Conservation (phyloP, 768 basidiomycete species). For the Fibroporia radiculosa region DNA sequence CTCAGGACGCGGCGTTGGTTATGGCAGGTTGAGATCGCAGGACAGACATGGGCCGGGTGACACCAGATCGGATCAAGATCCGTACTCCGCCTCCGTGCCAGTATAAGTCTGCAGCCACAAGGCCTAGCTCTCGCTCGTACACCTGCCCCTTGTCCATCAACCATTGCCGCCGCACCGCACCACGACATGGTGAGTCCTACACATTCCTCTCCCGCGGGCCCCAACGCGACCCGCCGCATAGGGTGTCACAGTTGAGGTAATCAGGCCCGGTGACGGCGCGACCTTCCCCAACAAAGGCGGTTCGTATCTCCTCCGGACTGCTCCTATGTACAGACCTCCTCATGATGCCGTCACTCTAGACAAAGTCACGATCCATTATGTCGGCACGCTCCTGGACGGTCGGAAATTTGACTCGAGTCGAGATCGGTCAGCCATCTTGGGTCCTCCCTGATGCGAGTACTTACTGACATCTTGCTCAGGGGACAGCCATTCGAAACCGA, state of each 20-base stretch:
- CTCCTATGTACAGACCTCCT: too few species aligned
- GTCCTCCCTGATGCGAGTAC: background rate
- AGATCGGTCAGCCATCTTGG: constrained; percentile 49
- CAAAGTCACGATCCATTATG: constrained; percentile 70
- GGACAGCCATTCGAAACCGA: constrained; percentile 52
- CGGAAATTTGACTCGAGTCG: constrained; percentile 67
- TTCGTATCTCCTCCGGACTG: constrained; percentile 27
- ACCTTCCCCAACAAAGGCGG: constrained; percentile 66
- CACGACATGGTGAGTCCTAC: constrained; percentile 25
- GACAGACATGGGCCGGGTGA: constrained; percentile 15
- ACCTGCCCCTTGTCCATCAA: constrained; percentile 14
- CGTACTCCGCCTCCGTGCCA: constrained; percentile 47
- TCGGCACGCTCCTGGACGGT: constrained; percentile 62
- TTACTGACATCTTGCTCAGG: constrained; percentile 26
- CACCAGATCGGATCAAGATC: constrained; percentile 65
- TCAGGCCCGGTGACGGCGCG: constrained; percentile 53
- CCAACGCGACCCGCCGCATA: constrained; percentile 20
- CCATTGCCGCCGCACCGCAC: constrained; percentile 8
- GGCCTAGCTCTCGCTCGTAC: constrained; percentile 25
- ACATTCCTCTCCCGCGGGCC: constrained; percentile 1
- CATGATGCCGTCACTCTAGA: constrained; percentile 35
- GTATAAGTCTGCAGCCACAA: constrained; percentile 37
- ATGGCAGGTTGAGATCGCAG: constrained; percentile 11
- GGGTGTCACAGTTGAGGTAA: constrained; percentile 63
- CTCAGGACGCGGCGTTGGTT: constrained; percentile 7